These are phyloP conservation scores for Sungouiella thailandica DNA, from an alignment of 805 yeast genomes.

Conservation along the genomic window DNA sequence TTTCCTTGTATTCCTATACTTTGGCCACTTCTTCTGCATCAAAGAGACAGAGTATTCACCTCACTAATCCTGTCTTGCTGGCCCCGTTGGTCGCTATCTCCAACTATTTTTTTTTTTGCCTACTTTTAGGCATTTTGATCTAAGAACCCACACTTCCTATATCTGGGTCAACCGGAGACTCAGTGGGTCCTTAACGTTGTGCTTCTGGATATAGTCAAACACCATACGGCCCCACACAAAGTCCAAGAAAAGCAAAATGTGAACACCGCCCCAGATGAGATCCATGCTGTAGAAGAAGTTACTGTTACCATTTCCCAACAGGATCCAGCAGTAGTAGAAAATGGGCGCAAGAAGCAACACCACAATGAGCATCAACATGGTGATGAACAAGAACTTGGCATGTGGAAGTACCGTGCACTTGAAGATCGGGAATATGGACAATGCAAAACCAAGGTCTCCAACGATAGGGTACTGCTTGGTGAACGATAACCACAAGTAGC, in stretches of 20 bases:
- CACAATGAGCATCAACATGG: conserved; percentile 43
- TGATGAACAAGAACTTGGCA: conserved; percentile 42
- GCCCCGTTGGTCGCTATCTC: too few relatives aligned
- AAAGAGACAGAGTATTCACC: too few relatives aligned
- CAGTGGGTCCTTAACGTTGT: conserved; percentile 30
- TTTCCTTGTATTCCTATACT: too few relatives aligned
- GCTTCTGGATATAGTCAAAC: conserved; percentile 48
- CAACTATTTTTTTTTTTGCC: too few relatives aligned
- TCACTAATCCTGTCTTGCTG: too few relatives aligned
- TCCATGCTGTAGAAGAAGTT: conserved; percentile 95
- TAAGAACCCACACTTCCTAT: too few relatives aligned
- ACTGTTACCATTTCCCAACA: conserved; percentile 89
- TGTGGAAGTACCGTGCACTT: conserved; percentile 42
- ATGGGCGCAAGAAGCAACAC: conserved; percentile 73
- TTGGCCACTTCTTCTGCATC: too few relatives aligned
- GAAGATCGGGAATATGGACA: conserved; percentile 38
- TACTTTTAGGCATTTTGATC: too few relatives aligned
- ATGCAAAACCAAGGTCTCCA: conserved; percentile 58
- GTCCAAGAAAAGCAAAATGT: conserved; percentile 66
- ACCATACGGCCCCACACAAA: conserved; percentile 77
- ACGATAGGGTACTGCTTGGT: conserved; percentile 84
- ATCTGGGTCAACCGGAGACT: conserved; percentile 48
- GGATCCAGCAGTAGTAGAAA: conserved; percentile 92
- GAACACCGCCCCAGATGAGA: conserved; percentile 67
- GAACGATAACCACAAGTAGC: conserved; percentile 45